Base-by-base conservation (phyloP, 768 basidiomycete genomes). In the Naematelia encephala region DNA sequence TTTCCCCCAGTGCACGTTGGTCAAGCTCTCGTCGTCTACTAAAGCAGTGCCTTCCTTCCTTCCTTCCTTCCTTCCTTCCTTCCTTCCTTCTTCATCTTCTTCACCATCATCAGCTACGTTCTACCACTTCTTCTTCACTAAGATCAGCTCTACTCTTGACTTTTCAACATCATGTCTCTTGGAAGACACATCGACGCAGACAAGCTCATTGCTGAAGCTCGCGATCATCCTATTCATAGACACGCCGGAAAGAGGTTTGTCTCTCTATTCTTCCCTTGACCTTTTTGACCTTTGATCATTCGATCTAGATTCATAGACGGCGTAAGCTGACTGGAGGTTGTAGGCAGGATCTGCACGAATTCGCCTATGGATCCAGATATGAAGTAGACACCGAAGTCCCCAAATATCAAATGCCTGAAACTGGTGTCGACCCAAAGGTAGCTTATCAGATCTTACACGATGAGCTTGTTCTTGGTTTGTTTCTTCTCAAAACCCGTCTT, bases 151-250 rank as follows among this genome's bases (percentile, higher is more conserved):
- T 26, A 46, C 46, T 21, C 1, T 48, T 12, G 45, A 2, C 29
- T 22, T 49, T 45, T 22, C 16, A n/a, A 11, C 63, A 70, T 39
- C n/a, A 74, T 74, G 72, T 59, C 72, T 50, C 50, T 74, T 14
- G 57, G 57, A 43, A 55, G 62, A 57, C 70, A 74, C 60, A 79
- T 90, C 68, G 84, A 89, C 75, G 77, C 88, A 1, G 86, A 87
- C 56, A 78, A 79, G 51, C 81, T 91, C 73, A 79, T 91, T 43
- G 80, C 80, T 64, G 78, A 83, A 42, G 59, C 72, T 2, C 39
- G 54, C n/a, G 74, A 74, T 51, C 76, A 77, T 52, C 73, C 64
- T 4, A 62, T 70, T 25, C 67, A 65, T 50, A 73, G 69, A 52
- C 71, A 74, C 53, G 57, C 67, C 16, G 65, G 63, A 5, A 66